Evolutionary conservation across 306 rosid genomes (phyloP), one percentile per base, ranked within the genome.

Genomic region (Rubus parviflorus): DNA sequence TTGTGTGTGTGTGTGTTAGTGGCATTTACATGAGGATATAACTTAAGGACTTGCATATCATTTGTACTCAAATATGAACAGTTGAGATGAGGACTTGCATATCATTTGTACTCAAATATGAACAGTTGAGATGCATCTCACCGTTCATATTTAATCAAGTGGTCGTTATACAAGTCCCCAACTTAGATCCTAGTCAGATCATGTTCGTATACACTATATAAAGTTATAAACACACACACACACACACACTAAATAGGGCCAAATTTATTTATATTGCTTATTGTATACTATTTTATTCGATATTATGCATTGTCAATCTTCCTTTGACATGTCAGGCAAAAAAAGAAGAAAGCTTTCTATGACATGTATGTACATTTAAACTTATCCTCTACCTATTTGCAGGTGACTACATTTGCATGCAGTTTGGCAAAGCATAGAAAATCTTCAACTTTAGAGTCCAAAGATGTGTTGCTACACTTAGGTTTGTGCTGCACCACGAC

Each of bases 361-460:
- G 76, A 20, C 20, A 38, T 38, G 8, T 13, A 25, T 46, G 46
- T 20, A 35, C 45, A 16, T 53, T 19, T 52, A 11, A 70, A 72
- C 82, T 79, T 67, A 62, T 71, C 53, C 62, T 49, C 49, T 75
- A 37, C 79, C 75, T 76, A 37, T 78, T 17, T 56, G 80, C 90
- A 96, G 99, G 82, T 85, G 68, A 92, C 97, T 48, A 70, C 99
- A 74, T 90, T 88, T 73, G 88, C 97, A n/a, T 92, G 99, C 87
- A 75, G 80, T 83, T 86, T 96, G 90, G 98, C 99, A 30, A 96
- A 96, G 87, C 99, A 96, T 81, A 88, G 99, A 76, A 96, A 96
- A 77, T 92, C 99, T 63, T 83, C 98, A 70, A 90, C 92, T 70
- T 80, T 96, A 73, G 99, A 96, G 87, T 87, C 96, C 85, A 96